These are phyloP conservation scores for Ceratonia siliqua DNA, from an alignment of 306 rosid species.

Conservation along the genomic window DNA sequence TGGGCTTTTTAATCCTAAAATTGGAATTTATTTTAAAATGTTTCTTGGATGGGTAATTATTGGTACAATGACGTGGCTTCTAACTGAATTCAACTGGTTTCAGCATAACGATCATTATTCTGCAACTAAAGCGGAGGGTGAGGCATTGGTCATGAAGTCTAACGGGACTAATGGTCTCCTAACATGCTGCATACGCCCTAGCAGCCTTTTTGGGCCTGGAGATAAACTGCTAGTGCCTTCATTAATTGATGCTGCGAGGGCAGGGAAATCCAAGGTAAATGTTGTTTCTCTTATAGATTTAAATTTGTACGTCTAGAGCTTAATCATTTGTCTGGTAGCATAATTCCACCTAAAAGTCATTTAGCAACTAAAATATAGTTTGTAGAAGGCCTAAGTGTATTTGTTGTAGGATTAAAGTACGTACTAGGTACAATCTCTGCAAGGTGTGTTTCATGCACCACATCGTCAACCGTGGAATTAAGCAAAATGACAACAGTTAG, in stretches of 20 bases:
- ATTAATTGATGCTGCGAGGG: slow-evolving; percentile 73
- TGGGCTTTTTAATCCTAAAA: neutral
- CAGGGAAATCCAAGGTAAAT: slow-evolving; percentile 87
- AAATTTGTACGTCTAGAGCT: neutral
- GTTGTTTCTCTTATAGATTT: slow-evolving; percentile 12
- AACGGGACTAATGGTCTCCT: slow-evolving; percentile 79
- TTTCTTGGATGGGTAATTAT: slow-evolving; percentile 4
- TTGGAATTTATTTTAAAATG: neutral
- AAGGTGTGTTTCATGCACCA: neutral
- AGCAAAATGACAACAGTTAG: slow-evolving; percentile 9
- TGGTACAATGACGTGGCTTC: slow-evolving; percentile 6
- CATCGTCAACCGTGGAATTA: neutral
- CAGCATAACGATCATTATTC: slow-evolving; percentile 94
- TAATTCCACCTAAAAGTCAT: slow-evolving; percentile 4
- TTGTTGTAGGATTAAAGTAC: neutral
- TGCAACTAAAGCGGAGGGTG: slow-evolving; percentile 92
- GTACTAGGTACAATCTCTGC: neutral
- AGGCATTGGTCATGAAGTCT: slow-evolving; percentile 73
- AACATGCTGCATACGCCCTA: slow-evolving; percentile 95
- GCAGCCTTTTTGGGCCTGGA: slow-evolving; percentile 96
- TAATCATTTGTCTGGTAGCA: neutral
- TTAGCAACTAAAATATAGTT: slow-evolving; percentile 15
- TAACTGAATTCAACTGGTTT: slow-evolving; percentile 35
- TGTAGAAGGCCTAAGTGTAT: neutral
- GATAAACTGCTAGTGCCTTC: slow-evolving; percentile 85